Base-by-base conservation (phyloP, 202 grass and related monocot genomes). In the Setaria viridis region DNA sequence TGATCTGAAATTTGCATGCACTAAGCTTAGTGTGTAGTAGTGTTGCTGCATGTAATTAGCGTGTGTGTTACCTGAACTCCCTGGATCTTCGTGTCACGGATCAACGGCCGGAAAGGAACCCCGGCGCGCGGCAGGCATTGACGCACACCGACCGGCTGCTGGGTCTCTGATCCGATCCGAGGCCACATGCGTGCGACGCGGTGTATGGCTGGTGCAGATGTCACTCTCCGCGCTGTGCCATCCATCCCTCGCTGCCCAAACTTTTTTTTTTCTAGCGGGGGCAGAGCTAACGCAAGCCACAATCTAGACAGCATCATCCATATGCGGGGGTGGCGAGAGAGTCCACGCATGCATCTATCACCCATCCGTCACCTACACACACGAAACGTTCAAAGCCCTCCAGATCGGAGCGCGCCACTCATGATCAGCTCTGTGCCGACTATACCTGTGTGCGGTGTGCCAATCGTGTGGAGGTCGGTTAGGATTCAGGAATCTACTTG, bases 251-350 rank as follows among this genome's bases (percentile, higher is more conserved):
- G 5, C 39, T 80, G 58, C 54, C 63, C 63, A 29, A 20, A 11
- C 34, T 7, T 1, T 29, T 5, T 13, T 76, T 35, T 68, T 21
- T 43, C 7, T 45, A 55, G 25, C 25, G 25, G 25, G 25, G 25
- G 25, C 25, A 25, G 25, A 25, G 46, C 58, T 21, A 58, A 85
- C 82, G 83, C 88, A 64, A 57, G 63, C 78, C 78, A 71, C 83
- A 76, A 70, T 34, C 51, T 11, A 53, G 82, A 25, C 78, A 82
- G 83, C 78, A 42, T 77, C 71, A 65, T 59, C 82, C 87, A 85
- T 89, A 68, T 85, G 87, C 76, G 25, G 39, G 1, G 4, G 21
- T 7, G 29, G 15, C 63, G 25, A 25, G 33, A 66, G 4, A 47
- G 45, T 81, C 70, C 77, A 64, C 47, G 77, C 42, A 46, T 19